A percentile compares a stretch with the other conserved stretches of the same genome.
These are phyloP conservation scores for Tylopilus sp. DNA, from an alignment of 768 basidiomycete species.

Conservation along the genomic window DNA sequence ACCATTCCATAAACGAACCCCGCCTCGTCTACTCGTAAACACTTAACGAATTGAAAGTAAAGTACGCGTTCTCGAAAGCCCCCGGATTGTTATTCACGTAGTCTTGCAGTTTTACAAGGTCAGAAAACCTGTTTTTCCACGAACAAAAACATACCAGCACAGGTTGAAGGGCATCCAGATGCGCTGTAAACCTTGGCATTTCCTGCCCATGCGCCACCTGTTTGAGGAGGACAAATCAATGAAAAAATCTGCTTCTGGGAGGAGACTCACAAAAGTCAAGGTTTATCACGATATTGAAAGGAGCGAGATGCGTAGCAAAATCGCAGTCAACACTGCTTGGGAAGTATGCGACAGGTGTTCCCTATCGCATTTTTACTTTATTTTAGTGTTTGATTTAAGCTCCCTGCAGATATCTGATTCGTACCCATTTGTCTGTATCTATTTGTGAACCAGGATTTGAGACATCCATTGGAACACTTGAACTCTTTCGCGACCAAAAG, in stretches of 20 bases:
- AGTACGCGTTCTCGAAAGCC: slow-evolving; percentile 40
- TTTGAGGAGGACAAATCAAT: not conserved
- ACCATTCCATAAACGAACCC: not conserved
- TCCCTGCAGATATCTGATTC: not conserved
- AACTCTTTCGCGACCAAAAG: slow-evolving; percentile 36
- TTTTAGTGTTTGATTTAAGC: not conserved
- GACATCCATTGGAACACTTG: slow-evolving; percentile 33
- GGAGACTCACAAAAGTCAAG: slow-evolving; percentile 26
- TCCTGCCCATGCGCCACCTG: slow-evolving; percentile 31
- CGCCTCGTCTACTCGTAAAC: slow-evolving; percentile 30
- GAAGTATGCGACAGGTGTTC: slow-evolving; percentile 59
- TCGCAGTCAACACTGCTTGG: slow-evolving; percentile 52
- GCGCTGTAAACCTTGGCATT: slow-evolving; percentile 11
- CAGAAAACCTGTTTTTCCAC: not conserved
- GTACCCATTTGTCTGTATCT: slow-evolving; percentile 26
- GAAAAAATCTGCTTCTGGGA: not conserved
- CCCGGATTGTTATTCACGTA: slow-evolving; percentile 36
- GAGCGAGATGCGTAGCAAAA: slow-evolving; percentile 48
- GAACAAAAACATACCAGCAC: slow-evolving; percentile 18
- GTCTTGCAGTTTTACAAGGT: slow-evolving; percentile 14
- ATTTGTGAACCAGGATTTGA: slow-evolving; percentile 15
- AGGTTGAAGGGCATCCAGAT: slow-evolving; percentile 28
- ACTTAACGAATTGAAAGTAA: slow-evolving; percentile 35
- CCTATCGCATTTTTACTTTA: slow-evolving; percentile 33
- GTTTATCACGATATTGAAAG: slow-evolving; percentile 66